Conservation (phyloP, 2,329 filamentous ascomycete species). For the Microdochium bolleyi region DNA sequence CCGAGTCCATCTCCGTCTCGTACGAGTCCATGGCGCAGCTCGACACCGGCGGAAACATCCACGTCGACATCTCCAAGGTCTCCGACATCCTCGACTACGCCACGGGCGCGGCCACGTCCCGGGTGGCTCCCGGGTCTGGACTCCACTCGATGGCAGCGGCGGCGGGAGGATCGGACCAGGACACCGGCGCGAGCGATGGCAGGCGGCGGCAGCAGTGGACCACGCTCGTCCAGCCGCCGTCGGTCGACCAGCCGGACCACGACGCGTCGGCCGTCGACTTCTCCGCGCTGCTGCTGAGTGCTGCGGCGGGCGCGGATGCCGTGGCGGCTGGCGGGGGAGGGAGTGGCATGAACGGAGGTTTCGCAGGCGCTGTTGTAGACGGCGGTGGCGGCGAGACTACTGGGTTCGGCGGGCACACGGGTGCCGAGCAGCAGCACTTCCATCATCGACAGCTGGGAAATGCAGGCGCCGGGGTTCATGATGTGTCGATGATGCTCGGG, state of each 20-base stretch:
- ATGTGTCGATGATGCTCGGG: neutral
- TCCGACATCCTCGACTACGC: neutral
- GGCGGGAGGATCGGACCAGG: neutral
- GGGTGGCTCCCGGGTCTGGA: too few species aligned
- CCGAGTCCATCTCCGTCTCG: neutral
- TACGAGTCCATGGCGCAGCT: neutral
- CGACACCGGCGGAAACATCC: neutral
- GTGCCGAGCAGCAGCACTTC: neutral
- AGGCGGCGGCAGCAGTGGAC: neutral
- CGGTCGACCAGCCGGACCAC: neutral
- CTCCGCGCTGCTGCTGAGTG: neutral
- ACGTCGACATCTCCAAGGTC: conserved; percentile 1
- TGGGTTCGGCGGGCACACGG: neutral
- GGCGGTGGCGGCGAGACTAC: neutral
- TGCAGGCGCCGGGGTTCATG: too few species aligned
- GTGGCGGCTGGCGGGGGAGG: too few species aligned
- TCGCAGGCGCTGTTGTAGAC: neutral
- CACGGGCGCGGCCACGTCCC: neutral
- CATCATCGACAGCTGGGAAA: too few species aligned
- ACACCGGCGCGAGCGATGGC: neutral
- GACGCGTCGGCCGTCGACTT: neutral
- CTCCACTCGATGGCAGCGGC: too few species aligned
- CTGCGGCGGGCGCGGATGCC: neutral
- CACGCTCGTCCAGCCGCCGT: neutral
- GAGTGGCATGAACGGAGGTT: neutral